Evolutionary conservation across 176 grass and related monocot species (phyloP).

Genomic region (Neostapfia colusana): DNA sequence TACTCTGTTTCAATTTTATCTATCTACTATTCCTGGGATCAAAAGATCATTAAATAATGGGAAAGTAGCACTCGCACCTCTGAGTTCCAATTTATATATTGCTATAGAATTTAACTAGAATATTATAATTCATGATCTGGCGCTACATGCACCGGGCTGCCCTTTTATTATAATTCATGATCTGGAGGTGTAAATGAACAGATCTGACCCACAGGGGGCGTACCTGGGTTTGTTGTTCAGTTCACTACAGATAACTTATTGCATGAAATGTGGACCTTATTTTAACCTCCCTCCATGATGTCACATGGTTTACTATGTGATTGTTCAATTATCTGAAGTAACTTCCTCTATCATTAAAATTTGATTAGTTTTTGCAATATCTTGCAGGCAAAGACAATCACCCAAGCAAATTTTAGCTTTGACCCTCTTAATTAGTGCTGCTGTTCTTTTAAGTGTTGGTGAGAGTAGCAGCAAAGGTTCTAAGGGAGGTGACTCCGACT

Average conservation of each 20-base stretch:
- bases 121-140: neutral
- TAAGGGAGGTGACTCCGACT: constrained; percentile 48
- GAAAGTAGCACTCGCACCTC: constrained; percentile 10
- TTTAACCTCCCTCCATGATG: neutral
- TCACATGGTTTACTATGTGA: constrained; percentile 14
- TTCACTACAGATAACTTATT: neutral
- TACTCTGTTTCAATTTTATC: constrained; percentile 3
- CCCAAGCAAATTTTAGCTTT: constrained; percentile 70
- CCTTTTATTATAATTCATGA: neutral
- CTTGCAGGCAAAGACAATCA: constrained; percentile 89
- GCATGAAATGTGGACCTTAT: constrained; percentile 1
- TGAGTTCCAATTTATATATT: neutral
- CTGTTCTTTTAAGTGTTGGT: constrained; percentile 81
- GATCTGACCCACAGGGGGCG: too few species aligned
- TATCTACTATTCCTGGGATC: neutral
- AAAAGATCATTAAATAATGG: neutral
- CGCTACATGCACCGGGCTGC: too few species aligned
- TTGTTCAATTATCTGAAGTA: constrained; percentile 15
- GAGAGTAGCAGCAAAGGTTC: constrained; percentile 68
- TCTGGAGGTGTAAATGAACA: neutral
- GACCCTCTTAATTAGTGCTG: constrained; percentile 69
- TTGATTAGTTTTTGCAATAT: constrained; percentile 18
- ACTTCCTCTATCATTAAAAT: constrained; percentile 8
- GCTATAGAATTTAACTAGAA: constrained; percentile 1
- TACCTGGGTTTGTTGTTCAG: neutral